Conservation (phyloP, 768 basidiomycete genomes). For the Lentinula aciculospora region DNA sequence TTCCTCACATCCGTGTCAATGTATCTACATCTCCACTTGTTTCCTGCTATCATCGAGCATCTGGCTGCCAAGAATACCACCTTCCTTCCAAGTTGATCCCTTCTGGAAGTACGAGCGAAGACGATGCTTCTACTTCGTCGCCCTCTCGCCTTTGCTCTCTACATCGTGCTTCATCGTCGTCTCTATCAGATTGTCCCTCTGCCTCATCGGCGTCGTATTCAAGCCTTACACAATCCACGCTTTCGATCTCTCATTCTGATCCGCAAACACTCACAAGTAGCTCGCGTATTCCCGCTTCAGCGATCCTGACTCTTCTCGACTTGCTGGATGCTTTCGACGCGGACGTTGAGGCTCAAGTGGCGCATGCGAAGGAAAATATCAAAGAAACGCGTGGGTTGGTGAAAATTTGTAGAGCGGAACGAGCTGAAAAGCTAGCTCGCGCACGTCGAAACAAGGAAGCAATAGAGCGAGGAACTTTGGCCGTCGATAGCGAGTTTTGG, state of each 20-base stretch:
- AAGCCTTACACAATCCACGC: neutral
- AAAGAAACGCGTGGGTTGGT: conserved; percentile 16
- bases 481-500: conserved; percentile 11
- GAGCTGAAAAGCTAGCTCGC: neutral
- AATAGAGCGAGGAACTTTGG: conserved; percentile 3
- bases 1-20: conserved; percentile 2
- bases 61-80: neutral
- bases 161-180: neutral
- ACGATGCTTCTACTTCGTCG: neutral
- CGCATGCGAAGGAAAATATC: conserved; percentile 18
- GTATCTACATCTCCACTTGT: neutral
- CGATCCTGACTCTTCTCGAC: conserved; percentile 23
- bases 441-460: conserved; percentile 1
- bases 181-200: neutral
- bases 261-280: conserved; percentile 6
- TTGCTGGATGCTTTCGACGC: conserved; percentile 28
- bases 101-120: neutral
- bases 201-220: neutral
- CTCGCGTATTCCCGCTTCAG: conserved; percentile 15
- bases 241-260: conserved; percentile 3
- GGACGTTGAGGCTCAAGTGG: conserved; percentile 21
- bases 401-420: conserved; percentile 15
- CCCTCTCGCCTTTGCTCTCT: neutral
- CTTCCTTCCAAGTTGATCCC: neutral
- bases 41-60: neutral